Evolutionary conservation across 192 early-diverging fungal species (phyloP).

Genomic region (Dimargaris xerosporica): DNA sequence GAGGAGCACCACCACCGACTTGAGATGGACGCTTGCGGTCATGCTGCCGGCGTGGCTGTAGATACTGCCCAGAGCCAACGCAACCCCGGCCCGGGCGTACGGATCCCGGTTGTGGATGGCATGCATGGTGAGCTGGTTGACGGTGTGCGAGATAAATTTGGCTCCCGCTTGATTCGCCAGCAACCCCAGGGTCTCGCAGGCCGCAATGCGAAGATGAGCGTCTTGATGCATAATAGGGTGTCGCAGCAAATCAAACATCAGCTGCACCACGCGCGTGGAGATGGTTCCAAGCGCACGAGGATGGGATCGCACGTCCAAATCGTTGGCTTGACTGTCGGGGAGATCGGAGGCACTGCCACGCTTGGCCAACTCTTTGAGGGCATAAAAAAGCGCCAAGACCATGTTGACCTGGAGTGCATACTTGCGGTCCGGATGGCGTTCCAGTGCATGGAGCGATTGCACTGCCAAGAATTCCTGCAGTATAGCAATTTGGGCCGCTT

Average conservation of each 20-base stretch:
- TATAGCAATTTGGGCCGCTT: conserved; percentile 53
- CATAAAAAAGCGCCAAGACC: conserved; percentile 50
- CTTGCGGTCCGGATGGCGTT: conserved; percentile 53
- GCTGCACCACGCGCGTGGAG: conserved; percentile 15
- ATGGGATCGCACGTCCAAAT: neutral
- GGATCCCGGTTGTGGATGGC: conserved; percentile 87
- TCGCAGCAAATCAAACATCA: conserved; percentile 19
- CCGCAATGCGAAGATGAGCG: conserved; percentile 49
- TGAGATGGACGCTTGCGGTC: conserved; percentile 64
- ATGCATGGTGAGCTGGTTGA: conserved; percentile 30
- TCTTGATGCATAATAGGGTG: conserved; percentile 52
- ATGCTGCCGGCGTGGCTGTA: conserved; percentile 81
- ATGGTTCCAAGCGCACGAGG: conserved; percentile 2
- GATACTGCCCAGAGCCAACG: conserved; percentile 76
- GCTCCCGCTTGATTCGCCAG: conserved; percentile 32
- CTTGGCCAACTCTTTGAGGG: conserved; percentile 20
- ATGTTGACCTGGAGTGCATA: conserved; percentile 68
- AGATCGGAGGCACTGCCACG: neutral
- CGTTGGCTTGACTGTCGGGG: neutral
- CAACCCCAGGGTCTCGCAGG: conserved; percentile 70
- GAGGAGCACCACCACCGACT: conserved; percentile 77
- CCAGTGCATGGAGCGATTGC: conserved; percentile 42
- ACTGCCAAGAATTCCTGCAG: conserved; percentile 58
- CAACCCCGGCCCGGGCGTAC: conserved; percentile 84
- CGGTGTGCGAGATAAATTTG: conserved; percentile 20